Evolutionary conservation across 2,329 filamentous ascomycete genomes (phyloP).

Genomic region (Paradendryphiella salina): DNA sequence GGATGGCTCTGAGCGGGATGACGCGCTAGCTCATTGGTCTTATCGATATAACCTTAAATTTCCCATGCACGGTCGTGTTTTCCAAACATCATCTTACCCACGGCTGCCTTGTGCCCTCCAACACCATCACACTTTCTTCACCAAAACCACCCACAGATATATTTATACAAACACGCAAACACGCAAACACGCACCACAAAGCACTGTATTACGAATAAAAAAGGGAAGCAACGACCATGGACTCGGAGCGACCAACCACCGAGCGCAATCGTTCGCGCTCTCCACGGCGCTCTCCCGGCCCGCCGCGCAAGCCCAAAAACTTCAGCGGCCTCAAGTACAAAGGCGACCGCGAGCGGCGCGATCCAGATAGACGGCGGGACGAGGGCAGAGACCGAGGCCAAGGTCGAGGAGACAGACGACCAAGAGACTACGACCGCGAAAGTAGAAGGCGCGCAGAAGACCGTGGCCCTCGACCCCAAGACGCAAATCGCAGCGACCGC

Average conservation of each 20-base stretch:
- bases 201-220: background rate
- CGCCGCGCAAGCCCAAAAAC: constrained; percentile 39
- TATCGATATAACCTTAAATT: constrained; percentile 11
- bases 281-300: constrained; percentile 22
- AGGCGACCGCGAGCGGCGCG: constrained; percentile 32
- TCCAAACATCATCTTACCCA: background rate
- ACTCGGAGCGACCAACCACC: constrained; percentile 6
- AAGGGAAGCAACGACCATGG: constrained; percentile 4
- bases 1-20: constrained; percentile 4
- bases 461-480: constrained; percentile 1
- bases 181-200: background rate
- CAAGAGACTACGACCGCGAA: constrained; percentile 23
- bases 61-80: constrained; percentile 1
- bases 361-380: constrained; percentile 12
- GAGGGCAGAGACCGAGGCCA: background rate
- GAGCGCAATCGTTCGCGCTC: constrained; percentile 35
- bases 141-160: background rate
- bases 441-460: constrained; percentile 3
- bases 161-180: background rate
- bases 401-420: constrained; percentile 32
- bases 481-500: constrained; percentile 10
- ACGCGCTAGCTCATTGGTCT: constrained; percentile 10
- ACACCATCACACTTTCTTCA: background rate
- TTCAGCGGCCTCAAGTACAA: constrained; percentile 64
- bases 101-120: background rate